A percentile compares a stretch with the other conserved stretches of the same genome.
Evolutionary conservation across 148 eudicot genomes (phyloP).

Genomic region (Rheum nobile): DNA sequence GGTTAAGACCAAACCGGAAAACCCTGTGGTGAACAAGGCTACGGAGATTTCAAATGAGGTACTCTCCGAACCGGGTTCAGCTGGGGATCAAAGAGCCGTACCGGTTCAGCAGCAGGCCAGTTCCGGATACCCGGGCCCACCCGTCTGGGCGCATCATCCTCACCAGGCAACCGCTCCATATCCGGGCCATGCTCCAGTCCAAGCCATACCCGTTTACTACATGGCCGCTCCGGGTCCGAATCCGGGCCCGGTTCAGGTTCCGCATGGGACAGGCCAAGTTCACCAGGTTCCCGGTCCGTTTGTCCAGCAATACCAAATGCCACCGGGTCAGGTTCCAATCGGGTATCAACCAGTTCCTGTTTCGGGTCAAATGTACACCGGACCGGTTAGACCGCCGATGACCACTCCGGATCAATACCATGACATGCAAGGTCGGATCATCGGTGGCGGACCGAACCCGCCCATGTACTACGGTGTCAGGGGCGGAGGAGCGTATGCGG

Average conservation of each 20-base stretch:
- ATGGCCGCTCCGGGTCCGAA: conserved; percentile 39
- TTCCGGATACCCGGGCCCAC: conserved; percentile 25
- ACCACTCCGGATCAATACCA: conserved; percentile 23
- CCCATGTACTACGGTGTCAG: conserved; percentile 42
- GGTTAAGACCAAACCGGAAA: conserved; percentile 44
- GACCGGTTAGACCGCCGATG: conserved; percentile 17
- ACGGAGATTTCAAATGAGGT: conserved; percentile 14
- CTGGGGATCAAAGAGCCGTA: background rate
- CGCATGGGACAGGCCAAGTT: conserved; percentile 24
- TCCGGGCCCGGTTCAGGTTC: conserved; percentile 28
- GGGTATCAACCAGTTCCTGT: conserved; percentile 32
- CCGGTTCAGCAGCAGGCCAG: conserved; percentile 6
- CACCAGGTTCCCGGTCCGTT: conserved; percentile 24
- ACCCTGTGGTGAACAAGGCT: conserved; percentile 13
- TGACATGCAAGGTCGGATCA: conserved; percentile 22
- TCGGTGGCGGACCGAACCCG: conserved; percentile 26
- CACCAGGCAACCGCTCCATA: conserved; percentile 12
- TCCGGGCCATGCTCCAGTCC: conserved; percentile 22
- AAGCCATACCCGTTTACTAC: conserved; percentile 58
- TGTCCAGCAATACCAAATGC: conserved; percentile 22
- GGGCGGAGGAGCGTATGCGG: conserved; percentile 27
- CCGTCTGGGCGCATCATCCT: conserved; percentile 30
- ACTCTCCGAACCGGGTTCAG: conserved; percentile 5
- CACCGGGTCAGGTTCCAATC: conserved; percentile 34
- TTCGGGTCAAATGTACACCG: conserved; percentile 30